Evolutionary conservation across 2,329 filamentous ascomycete genomes (phyloP).

Genomic region (Apiospora arundinis): DNA sequence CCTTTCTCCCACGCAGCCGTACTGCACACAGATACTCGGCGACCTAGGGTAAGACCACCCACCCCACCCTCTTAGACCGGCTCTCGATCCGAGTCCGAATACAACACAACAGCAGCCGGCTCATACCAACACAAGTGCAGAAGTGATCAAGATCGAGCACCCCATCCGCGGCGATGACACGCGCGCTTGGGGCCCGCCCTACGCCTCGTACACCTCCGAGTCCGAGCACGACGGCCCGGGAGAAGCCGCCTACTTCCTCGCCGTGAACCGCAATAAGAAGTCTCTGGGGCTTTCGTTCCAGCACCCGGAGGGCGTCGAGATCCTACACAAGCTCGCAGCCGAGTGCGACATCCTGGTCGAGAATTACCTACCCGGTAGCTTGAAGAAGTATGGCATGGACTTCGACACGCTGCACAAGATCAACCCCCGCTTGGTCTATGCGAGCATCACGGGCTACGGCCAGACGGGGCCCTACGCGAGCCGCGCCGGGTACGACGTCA

Average conservation of each 20-base stretch:
- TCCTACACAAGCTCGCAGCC: constrained; percentile 83
- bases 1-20: constrained; percentile 66
- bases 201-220: constrained; percentile 75
- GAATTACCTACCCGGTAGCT: constrained; percentile 89
- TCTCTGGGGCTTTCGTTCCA: constrained; percentile 92
- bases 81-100: background rate
- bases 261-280: constrained; percentile 97
- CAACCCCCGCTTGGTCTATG: constrained; percentile 89
- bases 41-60: constrained; percentile 79
- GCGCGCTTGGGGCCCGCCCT: constrained; percentile 94
- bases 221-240: constrained; percentile 72
- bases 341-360: constrained; percentile 94
- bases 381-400: constrained; percentile 92
- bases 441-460: constrained; percentile 95
- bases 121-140: constrained; percentile 67
- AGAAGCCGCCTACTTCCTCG: constrained; percentile 93
- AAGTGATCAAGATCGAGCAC: constrained; percentile 97
- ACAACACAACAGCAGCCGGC: constrained; percentile 30
- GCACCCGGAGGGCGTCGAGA: constrained; percentile 79
- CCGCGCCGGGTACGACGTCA: constrained; percentile 95
- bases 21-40: constrained; percentile 95
- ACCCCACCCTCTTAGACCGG: constrained; percentile 19
- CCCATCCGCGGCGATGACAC: constrained; percentile 92
- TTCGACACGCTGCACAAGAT: constrained; percentile 80
- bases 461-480: constrained; percentile 90